Base-by-base conservation (phyloP, 2,329 filamentous ascomycete genomes). In the Dothideomycetes sp. region DNA sequence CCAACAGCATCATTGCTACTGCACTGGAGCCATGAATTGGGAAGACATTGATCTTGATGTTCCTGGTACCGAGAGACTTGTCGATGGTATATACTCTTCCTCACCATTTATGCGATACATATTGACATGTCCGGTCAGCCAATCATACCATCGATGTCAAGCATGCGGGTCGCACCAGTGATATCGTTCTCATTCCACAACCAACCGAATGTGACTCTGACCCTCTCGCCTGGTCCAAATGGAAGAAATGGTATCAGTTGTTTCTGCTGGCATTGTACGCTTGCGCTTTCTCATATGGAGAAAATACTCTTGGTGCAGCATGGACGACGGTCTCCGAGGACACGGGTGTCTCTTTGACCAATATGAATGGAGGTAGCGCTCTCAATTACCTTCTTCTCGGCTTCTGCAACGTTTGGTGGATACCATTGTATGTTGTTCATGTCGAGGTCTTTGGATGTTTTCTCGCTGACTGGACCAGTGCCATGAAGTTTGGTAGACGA, bases 361-460 rank as follows among this genome's bases (percentile, higher is more conserved):
- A 64, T 41, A 59, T 65, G 57, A 63, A 63, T 40, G 60, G 59
- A 5, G 60, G 59, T 22, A 58, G 57, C 19, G 61, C 62, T 1
- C 45, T 65, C 5, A 63, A 63, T 37, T 64, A 64, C 37, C 53
- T 64, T 3, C 52, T 64, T 5, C 47, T 64, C 16, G 61, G 60
- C 4, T 60, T 64, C 33, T 55, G 61, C 45, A 65, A 64, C 33
- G 57, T 65, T 22, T 58, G 62, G 41, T 64, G 60, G 58, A 61
- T 61, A 40, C 59, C 58, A 1, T 27, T 27, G 22, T 27, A 12
- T 7, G 22, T 27, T 27, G n/a, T n/a, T n/a, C n/a, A n/a, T n/a
- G n/a, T n/a, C n/a, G n/a, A n/a, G n/a, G n/a, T n/a, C n/a, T n/a
- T n/a, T n/a, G n/a, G n/a, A n/a, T n/a, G n/a, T n/a, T n/a, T n/a